These are phyloP conservation scores for Mallotus repandus DNA, from an alignment of 441 rosid species.

Conservation along the genomic window DNA sequence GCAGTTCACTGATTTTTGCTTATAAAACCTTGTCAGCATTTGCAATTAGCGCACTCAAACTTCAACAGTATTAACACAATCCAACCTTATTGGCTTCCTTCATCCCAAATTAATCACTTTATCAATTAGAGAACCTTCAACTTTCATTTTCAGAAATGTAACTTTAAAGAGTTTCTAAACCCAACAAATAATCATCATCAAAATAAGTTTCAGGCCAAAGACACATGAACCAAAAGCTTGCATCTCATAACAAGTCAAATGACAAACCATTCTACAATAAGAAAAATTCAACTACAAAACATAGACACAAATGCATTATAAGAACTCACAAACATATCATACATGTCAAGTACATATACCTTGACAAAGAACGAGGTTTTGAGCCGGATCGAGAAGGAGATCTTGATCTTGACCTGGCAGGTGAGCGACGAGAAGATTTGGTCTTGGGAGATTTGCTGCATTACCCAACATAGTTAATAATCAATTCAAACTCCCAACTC, in stretches of 20 bases:
- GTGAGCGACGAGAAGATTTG: slow-evolving; percentile 57
- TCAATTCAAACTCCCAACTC: not conserved
- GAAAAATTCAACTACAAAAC: not conserved
- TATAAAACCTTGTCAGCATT: too few relatives aligned
- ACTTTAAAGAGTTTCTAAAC: not conserved
- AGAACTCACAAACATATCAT: not conserved
- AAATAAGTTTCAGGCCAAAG: not conserved
- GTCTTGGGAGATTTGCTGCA: slow-evolving; percentile 86
- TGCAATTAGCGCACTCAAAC: too few relatives aligned
- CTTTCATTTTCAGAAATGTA: not conserved
- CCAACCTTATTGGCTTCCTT: too few relatives aligned
- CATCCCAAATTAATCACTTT: too few relatives aligned
- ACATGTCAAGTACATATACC: slow-evolving; percentile 40
- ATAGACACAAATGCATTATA: not conserved
- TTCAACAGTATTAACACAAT: too few relatives aligned
- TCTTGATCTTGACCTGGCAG: slow-evolving; percentile 67
- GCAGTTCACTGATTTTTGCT: not conserved
- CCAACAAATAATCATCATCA: not conserved
- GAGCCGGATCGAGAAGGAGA: slow-evolving; percentile 66
- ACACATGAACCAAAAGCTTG: not conserved
- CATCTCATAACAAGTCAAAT: not conserved
- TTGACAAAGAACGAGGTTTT: slow-evolving; percentile 60
- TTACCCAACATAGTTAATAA: slow-evolving; percentile 13
- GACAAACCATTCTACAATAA: not conserved
- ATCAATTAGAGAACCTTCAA: not conserved